phyloP scores from a whole-genome alignment of 805 yeast species.

The Candida ascalaphidarum region DNA sequence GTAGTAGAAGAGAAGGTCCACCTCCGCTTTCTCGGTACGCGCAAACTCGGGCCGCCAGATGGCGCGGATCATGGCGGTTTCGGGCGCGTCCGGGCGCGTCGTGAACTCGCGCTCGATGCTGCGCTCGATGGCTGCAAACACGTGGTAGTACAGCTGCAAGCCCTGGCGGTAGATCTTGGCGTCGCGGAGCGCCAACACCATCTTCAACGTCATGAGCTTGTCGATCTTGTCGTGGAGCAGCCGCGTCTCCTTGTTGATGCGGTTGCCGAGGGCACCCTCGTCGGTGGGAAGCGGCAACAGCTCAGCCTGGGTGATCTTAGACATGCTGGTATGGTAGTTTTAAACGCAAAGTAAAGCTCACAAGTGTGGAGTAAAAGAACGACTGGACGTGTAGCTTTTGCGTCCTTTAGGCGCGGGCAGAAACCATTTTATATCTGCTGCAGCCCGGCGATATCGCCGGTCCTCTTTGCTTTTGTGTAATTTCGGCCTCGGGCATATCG shows the following conservation, averaged over 20 bases:
- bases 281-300: slow-evolving; percentile 74
- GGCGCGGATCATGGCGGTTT: slow-evolving; percentile 37
- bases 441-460: no score
- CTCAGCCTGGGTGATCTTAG: slow-evolving; percentile 34
- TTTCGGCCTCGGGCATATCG: no score
- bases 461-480: no score
- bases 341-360: no score
- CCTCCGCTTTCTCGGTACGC: slow-evolving; percentile 45
- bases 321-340: slow-evolving; percentile 14
- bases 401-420: no score
- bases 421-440: no score
- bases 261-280: slow-evolving; percentile 73
- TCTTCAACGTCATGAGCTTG: slow-evolving; percentile 57
- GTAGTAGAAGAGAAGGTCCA: slow-evolving; percentile 64
- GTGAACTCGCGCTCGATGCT: slow-evolving; percentile 38
- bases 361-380: no score
- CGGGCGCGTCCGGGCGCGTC: slow-evolving; percentile 12
- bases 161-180: slow-evolving; percentile 76
- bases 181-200: slow-evolving; percentile 71
- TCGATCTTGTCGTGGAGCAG: slow-evolving; percentile 60
- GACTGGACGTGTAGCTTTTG: no score
- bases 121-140: slow-evolving; percentile 57
- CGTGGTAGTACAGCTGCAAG: slow-evolving; percentile 62
- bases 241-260: slow-evolving; percentile 67
- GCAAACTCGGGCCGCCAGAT: slow-evolving; percentile 69